Conservation (phyloP, 352 stramenopile species). For the Chrysophaeum taylorii region DNA sequence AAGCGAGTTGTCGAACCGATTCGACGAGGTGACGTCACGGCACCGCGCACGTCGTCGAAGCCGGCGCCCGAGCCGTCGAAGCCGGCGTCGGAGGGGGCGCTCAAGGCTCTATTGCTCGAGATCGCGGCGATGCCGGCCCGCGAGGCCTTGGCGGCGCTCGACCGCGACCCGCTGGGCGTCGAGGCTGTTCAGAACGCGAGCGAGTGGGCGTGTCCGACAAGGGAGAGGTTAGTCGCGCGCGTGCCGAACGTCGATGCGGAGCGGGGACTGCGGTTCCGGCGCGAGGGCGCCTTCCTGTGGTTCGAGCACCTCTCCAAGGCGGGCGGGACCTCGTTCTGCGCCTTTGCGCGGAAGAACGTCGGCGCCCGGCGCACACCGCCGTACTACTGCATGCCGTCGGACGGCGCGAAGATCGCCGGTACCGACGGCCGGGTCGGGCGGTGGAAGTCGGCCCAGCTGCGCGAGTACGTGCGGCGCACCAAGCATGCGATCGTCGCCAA, state of each 20-base stretch:
- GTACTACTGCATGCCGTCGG: conserved; percentile 51
- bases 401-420: conserved; percentile 10
- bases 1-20: too few species aligned
- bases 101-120: not conserved
- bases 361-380: conserved; percentile 29
- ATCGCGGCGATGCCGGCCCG: not conserved
- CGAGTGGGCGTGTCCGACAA: not conserved
- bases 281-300: conserved; percentile 20
- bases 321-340: conserved; percentile 49
- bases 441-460: conserved; percentile 27
- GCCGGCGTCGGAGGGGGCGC: too few species aligned
- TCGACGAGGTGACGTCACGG: too few species aligned
- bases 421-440: conserved; percentile 26
- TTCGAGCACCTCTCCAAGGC: conserved; percentile 37
- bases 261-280: not conserved
- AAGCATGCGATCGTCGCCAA: conserved; percentile 27
- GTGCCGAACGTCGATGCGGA: not conserved
- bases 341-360: conserved; percentile 43
- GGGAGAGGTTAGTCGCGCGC: too few species aligned
- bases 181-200: not conserved
- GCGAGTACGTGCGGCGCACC: conserved; percentile 7
- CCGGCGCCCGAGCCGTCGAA: too few species aligned
- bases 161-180: conserved; percentile 1
- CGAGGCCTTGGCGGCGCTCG: not conserved
- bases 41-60: too few species aligned